These are phyloP conservation scores for Tillandsia fasciculata DNA, from an alignment of 176 grass and related monocot species.

Conservation along the genomic window DNA sequence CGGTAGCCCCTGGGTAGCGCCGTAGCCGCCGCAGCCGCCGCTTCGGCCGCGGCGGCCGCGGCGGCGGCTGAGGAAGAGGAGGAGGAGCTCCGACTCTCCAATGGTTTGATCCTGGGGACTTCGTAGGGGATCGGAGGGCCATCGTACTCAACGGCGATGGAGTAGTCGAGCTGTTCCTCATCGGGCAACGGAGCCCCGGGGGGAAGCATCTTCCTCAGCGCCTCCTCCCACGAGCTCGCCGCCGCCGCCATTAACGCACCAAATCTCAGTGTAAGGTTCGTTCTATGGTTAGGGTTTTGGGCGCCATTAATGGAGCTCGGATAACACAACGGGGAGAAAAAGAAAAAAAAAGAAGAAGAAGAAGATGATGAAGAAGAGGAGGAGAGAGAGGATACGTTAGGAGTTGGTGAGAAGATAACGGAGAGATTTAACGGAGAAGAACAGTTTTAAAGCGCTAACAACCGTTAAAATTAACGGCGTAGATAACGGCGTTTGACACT, in stretches of 20 bases:
- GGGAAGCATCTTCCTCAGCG: constrained; percentile 17
- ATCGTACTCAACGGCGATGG: constrained; percentile 16
- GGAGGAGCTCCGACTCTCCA: not conserved
- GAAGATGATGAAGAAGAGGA: not conserved
- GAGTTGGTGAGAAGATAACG: not conserved
- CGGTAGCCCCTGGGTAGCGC: not conserved
- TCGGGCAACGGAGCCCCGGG: constrained; percentile 21
- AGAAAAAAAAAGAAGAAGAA: not conserved
- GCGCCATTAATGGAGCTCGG: constrained; percentile 8
- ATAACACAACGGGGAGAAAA: not conserved
- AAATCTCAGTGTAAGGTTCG: not conserved
- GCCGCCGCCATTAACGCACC: not conserved
- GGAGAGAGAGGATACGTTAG: not conserved
- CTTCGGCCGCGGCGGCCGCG: not conserved
- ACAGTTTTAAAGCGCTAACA: too few species aligned
- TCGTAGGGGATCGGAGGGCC: not conserved
- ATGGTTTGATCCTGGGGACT: not conserved
- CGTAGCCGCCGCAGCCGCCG: not conserved
- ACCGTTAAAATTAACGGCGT: too few species aligned
- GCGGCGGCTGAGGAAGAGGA: not conserved
- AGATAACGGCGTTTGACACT: too few species aligned
- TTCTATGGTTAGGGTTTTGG: not conserved
- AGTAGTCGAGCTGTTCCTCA: constrained; percentile 27
- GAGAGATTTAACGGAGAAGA: not conserved
- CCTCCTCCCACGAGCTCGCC: constrained; percentile 18